A percentile compares a stretch with the other conserved stretches of the same genome.
These are phyloP conservation scores for Leccinum rimulosum DNA, from an alignment of 768 basidiomycete genomes.

Conservation along the genomic window DNA sequence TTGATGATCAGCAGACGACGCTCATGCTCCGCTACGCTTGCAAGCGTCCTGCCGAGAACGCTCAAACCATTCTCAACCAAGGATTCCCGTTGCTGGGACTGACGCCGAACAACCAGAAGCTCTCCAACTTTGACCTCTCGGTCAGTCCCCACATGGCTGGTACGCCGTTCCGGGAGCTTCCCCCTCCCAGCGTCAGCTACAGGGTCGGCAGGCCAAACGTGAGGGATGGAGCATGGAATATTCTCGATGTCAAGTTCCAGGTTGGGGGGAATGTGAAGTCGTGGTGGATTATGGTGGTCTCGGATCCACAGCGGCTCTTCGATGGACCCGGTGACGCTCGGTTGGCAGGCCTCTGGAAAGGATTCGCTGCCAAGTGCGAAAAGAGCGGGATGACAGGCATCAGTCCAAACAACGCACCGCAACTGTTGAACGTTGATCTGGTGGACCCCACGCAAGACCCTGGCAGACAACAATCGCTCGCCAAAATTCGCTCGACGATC, in stretches of 20 bases:
- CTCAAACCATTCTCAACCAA: constrained; percentile 51
- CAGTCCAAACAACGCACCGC: constrained; percentile 34
- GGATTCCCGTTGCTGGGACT: constrained; percentile 61
- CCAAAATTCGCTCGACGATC: constrained; percentile 42
- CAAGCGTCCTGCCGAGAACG: constrained; percentile 59
- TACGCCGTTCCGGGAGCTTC: constrained; percentile 64
- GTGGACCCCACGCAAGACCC: constrained; percentile 27
- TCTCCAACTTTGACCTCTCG: constrained; percentile 56
- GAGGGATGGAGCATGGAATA: constrained; percentile 73
- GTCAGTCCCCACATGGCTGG: constrained; percentile 58
- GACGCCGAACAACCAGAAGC: constrained; percentile 34
- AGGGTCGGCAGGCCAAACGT: constrained; percentile 41
- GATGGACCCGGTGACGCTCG: constrained; percentile 30
- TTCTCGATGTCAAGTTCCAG: constrained; percentile 68
- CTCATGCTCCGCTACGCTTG: constrained; percentile 73
- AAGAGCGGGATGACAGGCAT: constrained; percentile 68
- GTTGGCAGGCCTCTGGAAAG: constrained; percentile 44
- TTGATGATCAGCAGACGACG: constrained; percentile 58
- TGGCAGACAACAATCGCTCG: constrained; percentile 37
- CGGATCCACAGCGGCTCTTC: constrained; percentile 44
- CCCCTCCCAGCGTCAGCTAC: constrained; percentile 58
- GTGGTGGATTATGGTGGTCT: constrained; percentile 70
- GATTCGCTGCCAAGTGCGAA: constrained; percentile 54
- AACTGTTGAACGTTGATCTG: constrained; percentile 32
- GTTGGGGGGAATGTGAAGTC: constrained; percentile 45